A percentile compares a stretch with the other conserved stretches of the same genome.
phyloP scores from a whole-genome alignment of 176 grass and related monocot species.

The Oryza glaberrima region DNA sequence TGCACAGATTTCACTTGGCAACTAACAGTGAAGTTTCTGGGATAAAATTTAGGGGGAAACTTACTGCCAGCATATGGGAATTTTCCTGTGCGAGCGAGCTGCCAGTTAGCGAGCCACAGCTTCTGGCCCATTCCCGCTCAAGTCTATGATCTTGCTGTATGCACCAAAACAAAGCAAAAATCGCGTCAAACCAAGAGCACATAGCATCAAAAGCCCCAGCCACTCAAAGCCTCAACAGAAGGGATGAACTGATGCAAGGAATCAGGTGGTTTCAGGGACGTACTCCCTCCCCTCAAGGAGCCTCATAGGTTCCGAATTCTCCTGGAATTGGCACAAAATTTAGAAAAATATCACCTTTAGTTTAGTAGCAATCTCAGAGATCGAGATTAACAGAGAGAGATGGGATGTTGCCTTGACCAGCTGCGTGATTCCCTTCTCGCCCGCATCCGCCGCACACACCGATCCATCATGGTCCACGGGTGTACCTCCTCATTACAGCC shows the following conservation, averaged over 20 bases:
- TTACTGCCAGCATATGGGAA: slow-evolving; percentile 49
- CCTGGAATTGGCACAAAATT: slow-evolving; percentile 21
- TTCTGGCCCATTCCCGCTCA: slow-evolving; percentile 52
- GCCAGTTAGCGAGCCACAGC: slow-evolving; percentile 50
- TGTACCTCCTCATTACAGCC: slow-evolving; percentile 45
- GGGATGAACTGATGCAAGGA: background rate
- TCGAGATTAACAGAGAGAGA: no score
- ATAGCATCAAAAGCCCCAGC: slow-evolving; percentile 12
- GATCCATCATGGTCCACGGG: background rate
- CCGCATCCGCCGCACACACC: background rate
- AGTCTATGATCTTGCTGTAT: slow-evolving; percentile 43
- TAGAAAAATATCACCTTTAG: background rate
- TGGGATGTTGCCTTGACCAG: slow-evolving; percentile 32
- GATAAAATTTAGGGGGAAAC: background rate
- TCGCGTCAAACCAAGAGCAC: background rate
- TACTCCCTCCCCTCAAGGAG: slow-evolving; percentile 36
- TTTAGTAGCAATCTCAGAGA: background rate
- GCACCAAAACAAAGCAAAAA: slow-evolving; percentile 22
- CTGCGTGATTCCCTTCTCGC: background rate
- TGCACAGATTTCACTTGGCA: background rate
- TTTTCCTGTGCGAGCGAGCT: slow-evolving; percentile 44
- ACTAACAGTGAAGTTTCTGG: background rate
- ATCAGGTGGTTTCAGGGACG: background rate
- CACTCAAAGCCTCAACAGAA: background rate
- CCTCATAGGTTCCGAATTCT: slow-evolving; percentile 35